These are phyloP conservation scores for Globisporangium takayamanum DNA, from an alignment of 352 stramenopile genomes.

Conservation along the genomic window DNA sequence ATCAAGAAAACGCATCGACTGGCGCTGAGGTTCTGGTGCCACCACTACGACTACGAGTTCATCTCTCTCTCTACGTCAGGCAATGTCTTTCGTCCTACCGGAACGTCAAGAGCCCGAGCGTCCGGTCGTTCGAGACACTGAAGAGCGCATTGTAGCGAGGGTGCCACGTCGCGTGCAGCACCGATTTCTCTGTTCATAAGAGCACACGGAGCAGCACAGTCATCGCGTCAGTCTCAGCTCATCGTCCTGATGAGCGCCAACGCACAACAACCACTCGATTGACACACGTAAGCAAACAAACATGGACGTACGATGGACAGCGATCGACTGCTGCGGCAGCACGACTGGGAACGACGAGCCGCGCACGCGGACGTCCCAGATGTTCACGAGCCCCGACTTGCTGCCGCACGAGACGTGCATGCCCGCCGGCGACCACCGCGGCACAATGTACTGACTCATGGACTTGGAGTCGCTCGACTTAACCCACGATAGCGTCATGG, in stretches of 20 bases:
- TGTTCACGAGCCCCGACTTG: slow-evolving; percentile 56
- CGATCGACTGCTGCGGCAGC: slow-evolving; percentile 66
- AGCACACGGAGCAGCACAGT: slow-evolving; percentile 7
- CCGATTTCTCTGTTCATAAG: slow-evolving; percentile 58
- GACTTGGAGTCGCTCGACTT: slow-evolving; percentile 40
- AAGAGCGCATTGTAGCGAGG: slow-evolving; percentile 81
- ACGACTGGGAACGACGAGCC: slow-evolving; percentile 45
- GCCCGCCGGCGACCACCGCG: slow-evolving; percentile 66
- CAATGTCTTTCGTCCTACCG: slow-evolving; percentile 21
- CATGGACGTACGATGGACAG: slow-evolving; percentile 60
- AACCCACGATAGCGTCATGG: slow-evolving; percentile 63
- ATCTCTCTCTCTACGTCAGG: neutral
- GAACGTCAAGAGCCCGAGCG: slow-evolving; percentile 71
- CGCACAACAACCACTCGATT: neutral
- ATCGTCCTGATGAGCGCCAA: no score
- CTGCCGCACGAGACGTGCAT: slow-evolving; percentile 69
- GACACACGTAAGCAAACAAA: neutral
- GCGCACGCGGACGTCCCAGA: slow-evolving; percentile 76
- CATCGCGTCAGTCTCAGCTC: neutral
- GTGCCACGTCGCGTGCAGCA: slow-evolving; percentile 84
- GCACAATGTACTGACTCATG: slow-evolving; percentile 84
- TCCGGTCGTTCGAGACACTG: slow-evolving; percentile 79
- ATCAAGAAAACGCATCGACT: no score
- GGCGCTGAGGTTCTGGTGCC: neutral
- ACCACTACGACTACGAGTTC: neutral